A percentile compares a stretch with the other conserved stretches of the same genome.
phyloP scores from a whole-genome alignment of 108 stramenopile genomes.

The Pseudonitzschia multistriata region DNA sequence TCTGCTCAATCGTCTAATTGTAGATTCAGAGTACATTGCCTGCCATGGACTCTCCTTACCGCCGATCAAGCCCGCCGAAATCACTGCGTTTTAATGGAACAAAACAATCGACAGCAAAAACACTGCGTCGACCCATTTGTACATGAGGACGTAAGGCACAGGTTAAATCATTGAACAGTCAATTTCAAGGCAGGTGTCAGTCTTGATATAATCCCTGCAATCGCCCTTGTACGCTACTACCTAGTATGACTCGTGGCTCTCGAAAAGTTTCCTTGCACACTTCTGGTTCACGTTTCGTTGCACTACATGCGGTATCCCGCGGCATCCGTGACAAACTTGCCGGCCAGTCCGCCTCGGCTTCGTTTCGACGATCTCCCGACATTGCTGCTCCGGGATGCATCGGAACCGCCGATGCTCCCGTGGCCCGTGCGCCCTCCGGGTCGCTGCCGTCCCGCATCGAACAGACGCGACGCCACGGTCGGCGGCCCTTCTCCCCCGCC shows the following conservation, averaged over 20 bases:
- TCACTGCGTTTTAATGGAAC: too few species aligned
- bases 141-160: too few species aligned
- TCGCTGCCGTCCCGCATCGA: not conserved
- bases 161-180: too few species aligned
- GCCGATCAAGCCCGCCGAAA: too few species aligned
- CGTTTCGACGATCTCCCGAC: slow-evolving; percentile 9
- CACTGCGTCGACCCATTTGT: too few species aligned
- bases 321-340: not conserved
- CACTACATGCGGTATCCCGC: slow-evolving; percentile 9
- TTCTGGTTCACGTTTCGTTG: not conserved
- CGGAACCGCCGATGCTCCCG: not conserved
- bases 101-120: too few species aligned
- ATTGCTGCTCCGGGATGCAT: not conserved
- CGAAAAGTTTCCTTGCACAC: not conserved
- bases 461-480: not conserved
- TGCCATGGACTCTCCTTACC: too few species aligned
- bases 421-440: not conserved
- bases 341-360: slow-evolving; percentile 6
- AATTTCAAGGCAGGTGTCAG: too few species aligned
- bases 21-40: too few species aligned
- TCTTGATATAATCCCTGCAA: too few species aligned
- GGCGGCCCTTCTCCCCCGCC: not conserved
- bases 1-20: too few species aligned
- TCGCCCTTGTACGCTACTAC: too few species aligned
- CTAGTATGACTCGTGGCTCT: not conserved